Evolutionary conservation across 2,329 filamentous ascomycete species (phyloP), one percentile per base, ranked within the genome.

Genomic region (Neofusicoccum parvum): DNA sequence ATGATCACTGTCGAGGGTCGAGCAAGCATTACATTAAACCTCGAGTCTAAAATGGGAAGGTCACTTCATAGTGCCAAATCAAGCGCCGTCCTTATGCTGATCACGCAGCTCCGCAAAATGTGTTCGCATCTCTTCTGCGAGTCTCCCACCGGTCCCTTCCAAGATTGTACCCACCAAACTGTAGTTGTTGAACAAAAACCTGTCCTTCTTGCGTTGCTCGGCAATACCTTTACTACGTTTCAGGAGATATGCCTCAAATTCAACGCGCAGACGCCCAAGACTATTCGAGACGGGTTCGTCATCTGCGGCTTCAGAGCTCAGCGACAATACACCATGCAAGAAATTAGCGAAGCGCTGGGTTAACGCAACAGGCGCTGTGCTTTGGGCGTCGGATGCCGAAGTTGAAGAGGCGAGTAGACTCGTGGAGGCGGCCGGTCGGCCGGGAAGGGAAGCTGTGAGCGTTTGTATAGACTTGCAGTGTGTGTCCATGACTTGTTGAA

Each of bases 281-380:
- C 92, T 96, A 54, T 91, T 89, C 0, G 89, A 89, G 2, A 98
- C 91, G 0, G 95, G 95, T 77, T 99, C 95, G 70, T 97, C 94
- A 70, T 98, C 95, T 1, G 93, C 93, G 0, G 92, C 92, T 70
- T 97, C 94, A n/a, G 88, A 88, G 73, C 92, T 96, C 49, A 99
- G 84, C 0, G 87, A 83, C 36, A 98, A 80, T 36, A 98, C 90
- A 2, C 92, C 92, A 68, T 97, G 91, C 56, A 97, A 79, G 58
- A 99, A 88, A 79, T 97, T 94, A 0, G 92, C 95, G 73, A 98
- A 98, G n/a, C 93, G 88, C 77, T 99, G 95, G 0, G 95, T 97
- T 17, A 96, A 85, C 60, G 94, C 89, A 72, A 98, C 95, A 0
- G 95, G 95, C 1, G 95, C 95, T 0, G 91, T 90, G 1, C 89